Evolutionary conservation across 306 rosid genomes (phyloP), one percentile per base, ranked within the genome.

Genomic region (Crotalaria pallida): DNA sequence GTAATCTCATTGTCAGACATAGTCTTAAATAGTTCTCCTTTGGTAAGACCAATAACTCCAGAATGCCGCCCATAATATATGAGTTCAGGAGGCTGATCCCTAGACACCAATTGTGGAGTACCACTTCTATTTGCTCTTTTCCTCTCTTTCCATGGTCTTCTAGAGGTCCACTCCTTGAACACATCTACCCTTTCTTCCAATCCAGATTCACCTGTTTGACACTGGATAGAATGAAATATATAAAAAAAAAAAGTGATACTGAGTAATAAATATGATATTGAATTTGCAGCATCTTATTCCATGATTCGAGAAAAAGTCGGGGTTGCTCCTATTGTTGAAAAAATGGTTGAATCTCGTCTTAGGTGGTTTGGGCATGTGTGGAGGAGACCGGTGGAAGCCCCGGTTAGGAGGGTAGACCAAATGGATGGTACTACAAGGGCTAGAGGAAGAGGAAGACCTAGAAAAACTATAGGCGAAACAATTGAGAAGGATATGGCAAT

Each of bases 131-230:
- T 80, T 76, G 84, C 87, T 45, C 47, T 80, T 77, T 84, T 88
- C 82, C 95, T 88, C 76, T 94, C 97, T 70, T 91, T 91, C 90
- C 96, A 94, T 67, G 97, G 82, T 76, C 84, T 84, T 84, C 78
- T 81, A 38, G 96, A 88, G 11, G 92, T 83, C 99, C 99, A 87
- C 84, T 86, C 96, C 87, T 77, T 88, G 72, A 85, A 83, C 70
- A 65, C 76, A 63, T 86, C 91, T 4, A 8, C 72, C 40, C 80
- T 79, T 58, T 67, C 95, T 79, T 61, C 84, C 59, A 47, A 58
- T 64, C 62, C 74, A 72, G 81, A 79, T 65, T 83, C 84, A 65
- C 81, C 92, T 90, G 88, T 79, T 83, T 72, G 59, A 79, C 57
- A 84, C 95, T 84, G 81, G 86, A 85, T 41, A 60, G 73, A 82